Base-by-base conservation (phyloP, 441 rosid genomes). In the Hypseocharis bilobata region DNA sequence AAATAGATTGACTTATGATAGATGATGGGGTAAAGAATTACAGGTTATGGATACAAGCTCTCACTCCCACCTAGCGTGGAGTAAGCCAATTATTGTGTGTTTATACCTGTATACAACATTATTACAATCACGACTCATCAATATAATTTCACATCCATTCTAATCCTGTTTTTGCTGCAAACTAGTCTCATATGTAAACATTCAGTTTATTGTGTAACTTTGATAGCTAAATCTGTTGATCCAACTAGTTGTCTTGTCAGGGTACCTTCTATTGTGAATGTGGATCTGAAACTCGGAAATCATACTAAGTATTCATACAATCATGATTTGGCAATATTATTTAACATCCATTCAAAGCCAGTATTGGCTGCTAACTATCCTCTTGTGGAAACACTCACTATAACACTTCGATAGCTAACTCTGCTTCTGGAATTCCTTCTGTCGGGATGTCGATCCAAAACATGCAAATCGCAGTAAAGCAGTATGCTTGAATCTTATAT, bases 191-290 rank as follows among this genome's bases (percentile, higher is more conserved):
- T 6, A 0, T 19, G 56, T 6, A 27, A 55, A 55, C 34, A 25
- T 26, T 55, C 8, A 27, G 60, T 1, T 11, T 27, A n/a, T 3
- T 23, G 60, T 7, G 3, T 3, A 10, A 55, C 30, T 55, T 26
- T 55, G 34, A 55, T 27, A 4, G 60, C 60, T 26, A 32, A 55
- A 55, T 25, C 60, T 55, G 60, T 27, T 26, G 32, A 55, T 26
- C 4, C 30, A 55, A 6, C 26, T 11, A 55, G 17, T 55, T 27
- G 13, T 11, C 60, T 44, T 3, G 10, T 4, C 11, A 19, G 32
- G 26, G 26, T 25, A 7, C 17, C 32, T 27, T 55, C 30, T 55
- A 26, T 11, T 26, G 13, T 17, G 30, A 25, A 55, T 11, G 16
- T 14, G 32, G 60, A 55, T 16, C 19, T 10, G n/a, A n/a, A n/a